Evolutionary conservation across 2,329 filamentous ascomycete genomes (phyloP), one percentile per base, ranked within the genome.

Genomic region (Sclerotinia sclerotiorum): DNA sequence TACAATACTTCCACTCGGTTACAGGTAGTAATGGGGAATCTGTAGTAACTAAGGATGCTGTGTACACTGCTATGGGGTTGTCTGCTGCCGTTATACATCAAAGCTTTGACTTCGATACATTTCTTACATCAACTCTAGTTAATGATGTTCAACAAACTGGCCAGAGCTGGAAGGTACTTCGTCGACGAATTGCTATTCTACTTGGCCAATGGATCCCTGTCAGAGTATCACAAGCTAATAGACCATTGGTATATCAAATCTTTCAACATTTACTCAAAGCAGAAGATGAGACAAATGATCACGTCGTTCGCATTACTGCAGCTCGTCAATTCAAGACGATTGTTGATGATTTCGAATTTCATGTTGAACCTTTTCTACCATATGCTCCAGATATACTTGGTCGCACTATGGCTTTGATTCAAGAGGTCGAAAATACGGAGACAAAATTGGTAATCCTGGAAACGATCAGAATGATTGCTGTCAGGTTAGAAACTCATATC

Each of bases 1-100:
- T 98, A 56, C 84, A 86, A 61, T 96, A 97, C 73, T 97, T 98
- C 78, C 85, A 90, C 72, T 88, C 87, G 10, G 91, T 93, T 67
- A 89, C 92, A 69, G 86, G 87, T 81, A 84, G 85, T 80, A 80
- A 68, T 7, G 77, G 84, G 44, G 78, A 82, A 15, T 88, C 95
- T 71, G 85, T 98, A 17, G 84, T 95, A 21, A 88, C 91, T 69
- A 98, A 97, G 77, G 95, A 99, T 77, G 94, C 94, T 0, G 88
- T 98, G 0, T 99, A 99, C 77, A 96, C 92, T 6, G 93, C 94
- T 15, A 90, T 99, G 81, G 94, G 94, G 3, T 84, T 97, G 63
- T 88, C 95, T 0, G 92, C 94, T 1, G 85, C 92, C 2, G 88
- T 94, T 51, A 82, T 98, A 21, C 84, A 89, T 69, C 82, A 89